A percentile compares a stretch with the other conserved stretches of the same genome.
phyloP scores from a whole-genome alignment of 1,284 basidiomycete genomes.

The Wallemia hederae region DNA sequence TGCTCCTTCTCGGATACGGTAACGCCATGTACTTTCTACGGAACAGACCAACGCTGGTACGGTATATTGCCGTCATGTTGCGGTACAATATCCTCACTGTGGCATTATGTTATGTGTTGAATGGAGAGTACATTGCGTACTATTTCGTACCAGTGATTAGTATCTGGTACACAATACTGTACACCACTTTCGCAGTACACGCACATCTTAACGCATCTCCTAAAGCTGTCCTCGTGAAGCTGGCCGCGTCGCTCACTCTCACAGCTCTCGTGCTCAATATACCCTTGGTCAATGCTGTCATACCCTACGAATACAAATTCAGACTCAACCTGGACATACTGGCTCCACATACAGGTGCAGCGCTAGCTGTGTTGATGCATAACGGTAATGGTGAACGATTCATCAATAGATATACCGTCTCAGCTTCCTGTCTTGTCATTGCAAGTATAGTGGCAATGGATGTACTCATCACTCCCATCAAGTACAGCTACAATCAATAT shows the following conservation, averaged over 20 bases:
- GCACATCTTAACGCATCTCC: conserved; percentile 40
- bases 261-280: conserved; percentile 32
- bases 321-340: conserved; percentile 47
- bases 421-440: conserved; percentile 47
- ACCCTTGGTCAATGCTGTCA: conserved; percentile 24
- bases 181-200: conserved; percentile 40
- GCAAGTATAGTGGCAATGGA: conserved; percentile 46
- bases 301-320: conserved; percentile 47
- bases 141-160: conserved; percentile 17
- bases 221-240: conserved; percentile 36
- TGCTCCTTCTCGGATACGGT: conserved; percentile 38
- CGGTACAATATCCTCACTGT: conserved; percentile 57
- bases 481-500: neutral
- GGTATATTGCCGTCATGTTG: conserved; percentile 34
- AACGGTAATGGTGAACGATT: too few relatives aligned
- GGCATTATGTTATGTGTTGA: conserved; percentile 55
- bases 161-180: conserved; percentile 59
- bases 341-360: neutral
- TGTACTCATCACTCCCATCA: conserved; percentile 20
- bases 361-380: neutral
- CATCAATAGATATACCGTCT: conserved; percentile 44
- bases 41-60: neutral
- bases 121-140: conserved; percentile 42
- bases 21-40: conserved; percentile 24
- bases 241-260: conserved; percentile 29